These are phyloP conservation scores for Choiromyces venosus DNA, from an alignment of 495 filamentous ascomycete species.

Conservation along the genomic window DNA sequence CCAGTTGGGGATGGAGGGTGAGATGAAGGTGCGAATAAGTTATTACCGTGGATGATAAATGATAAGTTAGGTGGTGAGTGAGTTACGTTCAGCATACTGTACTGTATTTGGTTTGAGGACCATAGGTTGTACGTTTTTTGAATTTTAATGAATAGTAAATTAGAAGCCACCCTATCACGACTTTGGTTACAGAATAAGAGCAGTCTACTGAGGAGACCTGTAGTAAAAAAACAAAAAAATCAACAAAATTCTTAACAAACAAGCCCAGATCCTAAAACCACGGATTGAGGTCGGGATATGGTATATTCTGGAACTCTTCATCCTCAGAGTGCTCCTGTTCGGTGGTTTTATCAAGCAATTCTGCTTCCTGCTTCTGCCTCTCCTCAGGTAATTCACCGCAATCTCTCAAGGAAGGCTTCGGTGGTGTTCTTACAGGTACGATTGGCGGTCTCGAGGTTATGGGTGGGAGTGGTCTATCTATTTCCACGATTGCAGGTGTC, in stretches of 20 bases:
- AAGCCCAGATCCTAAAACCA: background rate
- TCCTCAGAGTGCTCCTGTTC: background rate
- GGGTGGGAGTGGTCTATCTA: background rate
- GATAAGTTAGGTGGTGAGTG: background rate
- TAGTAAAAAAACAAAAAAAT: background rate
- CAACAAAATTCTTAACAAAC: background rate
- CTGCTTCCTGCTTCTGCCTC: background rate
- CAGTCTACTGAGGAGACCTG: background rate
- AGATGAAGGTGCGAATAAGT: background rate
- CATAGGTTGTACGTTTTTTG: too few species aligned
- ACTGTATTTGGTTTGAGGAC: too few species aligned
- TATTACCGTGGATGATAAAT: background rate
- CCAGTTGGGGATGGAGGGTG: background rate
- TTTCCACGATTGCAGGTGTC: slow-evolving; percentile 21
- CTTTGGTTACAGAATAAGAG: background rate
- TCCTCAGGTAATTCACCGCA: background rate
- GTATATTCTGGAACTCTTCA: background rate
- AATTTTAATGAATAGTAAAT: background rate
- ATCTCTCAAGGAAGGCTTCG: too few species aligned
- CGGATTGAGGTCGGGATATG: background rate
- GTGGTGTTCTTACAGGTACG: background rate
- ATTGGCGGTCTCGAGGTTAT: background rate
- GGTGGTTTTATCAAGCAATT: background rate
- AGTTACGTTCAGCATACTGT: too few species aligned
- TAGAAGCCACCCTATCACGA: background rate